phyloP scores from a whole-genome alignment of 2,329 filamentous ascomycete genomes.

The Huntiella decipiens region DNA sequence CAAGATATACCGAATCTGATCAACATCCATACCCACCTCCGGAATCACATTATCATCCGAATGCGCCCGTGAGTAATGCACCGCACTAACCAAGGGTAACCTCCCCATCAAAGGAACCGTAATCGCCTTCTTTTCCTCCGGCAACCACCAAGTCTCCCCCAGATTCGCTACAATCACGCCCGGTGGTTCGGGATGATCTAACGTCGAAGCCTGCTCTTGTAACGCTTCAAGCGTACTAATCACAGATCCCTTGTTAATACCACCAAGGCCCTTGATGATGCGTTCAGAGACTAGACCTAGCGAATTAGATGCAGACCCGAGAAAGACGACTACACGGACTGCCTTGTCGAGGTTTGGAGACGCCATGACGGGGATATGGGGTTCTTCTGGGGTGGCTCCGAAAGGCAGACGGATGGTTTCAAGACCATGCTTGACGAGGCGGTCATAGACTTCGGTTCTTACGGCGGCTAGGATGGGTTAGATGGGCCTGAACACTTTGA shows the following conservation, averaged over 20 bases:
- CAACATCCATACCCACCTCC: too few relatives aligned
- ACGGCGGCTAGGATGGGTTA: constrained; percentile 33
- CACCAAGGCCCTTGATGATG: constrained; percentile 40
- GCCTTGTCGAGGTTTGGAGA: constrained; percentile 32
- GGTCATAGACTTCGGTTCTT: constrained; percentile 37
- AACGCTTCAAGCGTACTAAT: constrained; percentile 40
- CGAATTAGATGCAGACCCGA: constrained; percentile 54
- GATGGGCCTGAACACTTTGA: background rate
- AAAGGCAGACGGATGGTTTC: constrained; percentile 42
- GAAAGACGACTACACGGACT: constrained; percentile 49
- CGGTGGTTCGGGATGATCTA: constrained; percentile 21
- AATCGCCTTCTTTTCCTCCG: constrained; percentile 39
- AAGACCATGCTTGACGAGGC: constrained; percentile 43
- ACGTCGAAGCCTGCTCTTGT: constrained; percentile 18
- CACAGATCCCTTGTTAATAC: constrained; percentile 51
- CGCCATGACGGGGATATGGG: constrained; percentile 50
- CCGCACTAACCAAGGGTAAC: constrained; percentile 42
- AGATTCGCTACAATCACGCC: constrained; percentile 60
- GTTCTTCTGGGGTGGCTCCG: constrained; percentile 22
- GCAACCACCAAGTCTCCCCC: constrained; percentile 61
- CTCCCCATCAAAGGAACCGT: constrained; percentile 36
- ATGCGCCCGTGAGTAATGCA: constrained; percentile 25
- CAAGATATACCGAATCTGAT: constrained; percentile 50
- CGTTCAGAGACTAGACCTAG: constrained; percentile 59
- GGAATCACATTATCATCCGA: too few relatives aligned